A percentile compares a stretch with the other conserved stretches of the same genome.
Evolutionary conservation across 768 basidiomycete species (phyloP).

Genomic region (Leccinum ochraceum): DNA sequence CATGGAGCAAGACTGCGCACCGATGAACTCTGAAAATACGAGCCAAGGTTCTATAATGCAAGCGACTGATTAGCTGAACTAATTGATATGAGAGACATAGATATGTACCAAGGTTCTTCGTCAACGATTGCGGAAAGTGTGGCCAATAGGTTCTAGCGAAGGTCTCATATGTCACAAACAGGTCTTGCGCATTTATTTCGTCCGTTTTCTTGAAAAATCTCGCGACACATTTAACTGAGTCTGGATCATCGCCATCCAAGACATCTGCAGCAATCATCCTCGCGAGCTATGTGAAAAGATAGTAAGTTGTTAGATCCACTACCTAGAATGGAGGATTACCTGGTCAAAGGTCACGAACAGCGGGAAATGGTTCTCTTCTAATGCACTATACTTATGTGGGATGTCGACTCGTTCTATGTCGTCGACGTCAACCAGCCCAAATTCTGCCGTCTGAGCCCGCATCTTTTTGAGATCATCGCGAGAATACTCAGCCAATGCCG

Average conservation of each 20-base stretch:
- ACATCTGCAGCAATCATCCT: conserved; percentile 31
- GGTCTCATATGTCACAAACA: conserved; percentile 44
- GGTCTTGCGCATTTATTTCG: conserved; percentile 21
- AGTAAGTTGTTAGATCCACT: background rate
- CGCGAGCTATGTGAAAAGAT: conserved; percentile 15
- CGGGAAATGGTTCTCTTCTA: conserved; percentile 65
- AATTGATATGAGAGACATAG: background rate
- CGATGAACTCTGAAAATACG: conserved; percentile 67
- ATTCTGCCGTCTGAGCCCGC: conserved; percentile 20
- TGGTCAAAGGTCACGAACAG: conserved; percentile 68
- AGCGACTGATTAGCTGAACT: background rate
- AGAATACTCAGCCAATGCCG: conserved; percentile 38
- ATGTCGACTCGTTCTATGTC: conserved; percentile 30
- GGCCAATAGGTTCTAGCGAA: conserved; percentile 61
- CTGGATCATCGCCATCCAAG: conserved; percentile 3
- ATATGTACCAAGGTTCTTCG: conserved; percentile 33
- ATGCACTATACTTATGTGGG: conserved; percentile 53
- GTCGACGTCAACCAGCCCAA: conserved; percentile 34
- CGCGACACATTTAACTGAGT: conserved; percentile 4
- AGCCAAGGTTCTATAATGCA: conserved; percentile 47
- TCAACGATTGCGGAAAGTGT: conserved; percentile 51
- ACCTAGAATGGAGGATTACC: conserved; percentile 35
- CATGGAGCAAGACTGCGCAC: conserved; percentile 33
- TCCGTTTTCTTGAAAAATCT: conserved; percentile 17
- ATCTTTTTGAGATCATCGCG: conserved; percentile 40